These are phyloP conservation scores for Phtheirospermum japonicum DNA, from an alignment of 257 asterid species.

Conservation along the genomic window DNA sequence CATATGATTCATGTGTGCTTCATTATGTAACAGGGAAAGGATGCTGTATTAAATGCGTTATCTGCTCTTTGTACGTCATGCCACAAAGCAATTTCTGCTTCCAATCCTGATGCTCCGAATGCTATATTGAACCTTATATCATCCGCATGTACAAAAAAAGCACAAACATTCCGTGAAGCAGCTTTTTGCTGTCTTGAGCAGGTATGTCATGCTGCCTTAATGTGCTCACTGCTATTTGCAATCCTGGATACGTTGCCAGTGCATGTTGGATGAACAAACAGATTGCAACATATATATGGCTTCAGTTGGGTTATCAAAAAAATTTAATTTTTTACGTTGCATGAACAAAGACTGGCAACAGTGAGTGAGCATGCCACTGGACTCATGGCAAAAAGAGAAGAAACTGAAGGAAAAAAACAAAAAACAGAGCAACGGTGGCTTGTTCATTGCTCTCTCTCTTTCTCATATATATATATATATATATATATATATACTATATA, in stretches of 20 bases:
- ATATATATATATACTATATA: too few relatives aligned
- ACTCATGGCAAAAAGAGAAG: conserved; percentile 4
- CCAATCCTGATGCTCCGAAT: conserved; percentile 61
- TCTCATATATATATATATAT: too few relatives aligned
- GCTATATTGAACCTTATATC: conserved; percentile 67
- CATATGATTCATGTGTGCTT: conserved; percentile 19
- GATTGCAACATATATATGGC: conserved; percentile 8
- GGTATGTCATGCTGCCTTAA: too few relatives aligned
- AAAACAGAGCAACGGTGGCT: background rate
- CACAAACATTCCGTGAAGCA: conserved; percentile 81
- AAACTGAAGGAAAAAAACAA: too few relatives aligned
- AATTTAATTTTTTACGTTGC: conserved; percentile 9
- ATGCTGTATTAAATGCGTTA: conserved; percentile 67
- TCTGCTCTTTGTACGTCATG: conserved; percentile 82
- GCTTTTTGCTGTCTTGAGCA: conserved; percentile 91
- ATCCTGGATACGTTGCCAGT: too few relatives aligned
- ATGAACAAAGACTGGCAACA: background rate
- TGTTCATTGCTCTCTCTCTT: background rate
- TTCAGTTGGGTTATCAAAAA: conserved; percentile 6
- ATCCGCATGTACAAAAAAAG: conserved; percentile 76
- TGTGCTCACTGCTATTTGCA: too few relatives aligned
- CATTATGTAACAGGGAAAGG: conserved; percentile 74
- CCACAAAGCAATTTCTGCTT: conserved; percentile 62
- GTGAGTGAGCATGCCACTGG: conserved; percentile 21
- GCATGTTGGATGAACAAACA: conserved; percentile 14